These are phyloP conservation scores for Cystobasidium ongulense DNA, from an alignment of 768 basidiomycete genomes.

Conservation along the genomic window DNA sequence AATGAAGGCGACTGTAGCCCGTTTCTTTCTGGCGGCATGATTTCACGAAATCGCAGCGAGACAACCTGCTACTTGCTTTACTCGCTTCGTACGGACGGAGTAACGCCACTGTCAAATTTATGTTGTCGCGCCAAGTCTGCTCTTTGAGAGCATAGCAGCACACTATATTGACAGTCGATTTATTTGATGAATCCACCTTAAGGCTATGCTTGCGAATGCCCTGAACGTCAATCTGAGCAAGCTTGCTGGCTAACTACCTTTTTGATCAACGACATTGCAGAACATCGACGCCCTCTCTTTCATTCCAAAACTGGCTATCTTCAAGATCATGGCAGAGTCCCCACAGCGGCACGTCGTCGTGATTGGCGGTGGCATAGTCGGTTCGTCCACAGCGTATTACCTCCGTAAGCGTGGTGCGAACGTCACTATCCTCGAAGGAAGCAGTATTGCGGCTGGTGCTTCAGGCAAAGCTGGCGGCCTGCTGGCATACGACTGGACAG, in stretches of 20 bases:
- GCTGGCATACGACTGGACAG: constrained; percentile 72
- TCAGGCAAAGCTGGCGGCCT: constrained; percentile 79
- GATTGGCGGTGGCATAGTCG: constrained; percentile 79
- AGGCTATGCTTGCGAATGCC: too few relatives aligned
- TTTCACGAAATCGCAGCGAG: background rate
- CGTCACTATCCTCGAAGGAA: constrained; percentile 61
- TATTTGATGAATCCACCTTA: too few relatives aligned
- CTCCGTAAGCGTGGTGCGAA: constrained; percentile 44
- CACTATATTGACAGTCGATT: too few relatives aligned
- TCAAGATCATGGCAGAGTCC: background rate
- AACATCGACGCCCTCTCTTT: background rate
- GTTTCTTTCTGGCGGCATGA: background rate
- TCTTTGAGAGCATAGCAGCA: too few relatives aligned
- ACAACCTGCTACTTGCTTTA: background rate
- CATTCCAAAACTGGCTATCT: background rate
- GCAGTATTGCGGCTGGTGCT: constrained; percentile 65
- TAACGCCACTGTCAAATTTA: too few relatives aligned
- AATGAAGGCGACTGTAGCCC: background rate
- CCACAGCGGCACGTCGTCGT: constrained; percentile 53
- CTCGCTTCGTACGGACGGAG: background rate
- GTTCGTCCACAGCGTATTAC: constrained; percentile 74
- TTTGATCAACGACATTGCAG: too few relatives aligned
- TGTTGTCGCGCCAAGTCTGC: too few relatives aligned
- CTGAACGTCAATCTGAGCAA: too few relatives aligned
- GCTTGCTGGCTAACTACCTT: too few relatives aligned